Base-by-base conservation (phyloP, 176 grass and related monocot species). In the Cymbopogon citratus region DNA sequence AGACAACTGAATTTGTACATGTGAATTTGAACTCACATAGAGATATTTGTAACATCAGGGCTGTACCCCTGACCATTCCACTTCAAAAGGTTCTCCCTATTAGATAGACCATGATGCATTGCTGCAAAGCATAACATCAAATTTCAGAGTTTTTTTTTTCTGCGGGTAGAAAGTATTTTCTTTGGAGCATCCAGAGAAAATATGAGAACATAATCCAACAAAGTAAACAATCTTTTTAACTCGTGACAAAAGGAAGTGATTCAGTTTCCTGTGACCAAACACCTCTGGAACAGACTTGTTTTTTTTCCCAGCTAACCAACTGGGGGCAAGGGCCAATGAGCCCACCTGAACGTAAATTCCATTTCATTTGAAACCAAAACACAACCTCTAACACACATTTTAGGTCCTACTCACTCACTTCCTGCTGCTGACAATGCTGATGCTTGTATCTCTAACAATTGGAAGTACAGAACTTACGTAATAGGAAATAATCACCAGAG, bases 111-210 rank as follows among this genome's bases (percentile, higher is more conserved):
- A 63, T 86, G 83, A 46, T 87, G 85, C 27, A 74, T 68, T 66
- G 45, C 94, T 97, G 88, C 67, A 63, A 60, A 87, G 45, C 24
- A 69, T 68, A 81, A 63, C 24, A 60, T 12, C 56, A 25, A 60
- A 54, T 54, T 21, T 54, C 0, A 16, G 13, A 33, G 49, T 21
- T 14, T 27, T 63, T 64, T 38, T 69, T 69, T 6, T 1, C 46
- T 18, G 15, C 46, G 5, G 2, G 9, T 56, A 56, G 52, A 56
- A 19, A 25, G n/a, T 51, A 51, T 60, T 71, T 71, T 12, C 41
- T 71, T 59, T 25, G 67, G 73, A 65, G 43, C 26, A 28, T 49
- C 5, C 7, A 16, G 6, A 24, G 44, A 7, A 34, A 34, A n/a
- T 78, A 64, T 66, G 11, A 36, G 6, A 67, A 25, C 12, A 67